Evolutionary conservation across 352 stramenopile species (phyloP), one percentile per base, ranked within the genome.

Genomic region (Globisporangium sylvaticum): DNA sequence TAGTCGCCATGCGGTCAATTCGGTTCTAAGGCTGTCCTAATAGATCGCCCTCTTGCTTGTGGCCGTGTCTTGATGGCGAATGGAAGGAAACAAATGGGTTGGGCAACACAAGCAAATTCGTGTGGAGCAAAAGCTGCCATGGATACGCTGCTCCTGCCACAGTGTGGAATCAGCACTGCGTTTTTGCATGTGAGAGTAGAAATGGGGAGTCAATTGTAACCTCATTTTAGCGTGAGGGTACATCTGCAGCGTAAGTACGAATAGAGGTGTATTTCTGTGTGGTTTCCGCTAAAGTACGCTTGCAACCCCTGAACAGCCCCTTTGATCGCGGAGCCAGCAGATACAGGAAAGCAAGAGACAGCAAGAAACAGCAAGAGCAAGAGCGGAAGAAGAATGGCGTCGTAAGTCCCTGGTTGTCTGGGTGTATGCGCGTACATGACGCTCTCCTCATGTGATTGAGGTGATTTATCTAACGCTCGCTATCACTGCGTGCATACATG

Each of bases 1-100:
- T 37, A 29, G 54, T 60, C 56, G 78, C 70, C 74, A 83, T 87
- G n/a, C n/a, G 42, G 61, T 62, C 48, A 25, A 22, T 39, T 34
- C 6, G 42, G 8, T 25, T n/a, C 42, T 48, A 15, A 46, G 22
- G 15, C 39, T 48, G 15, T 48, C 39, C 15, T 24, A 24, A 50
- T 8, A 50, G 42, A n/a, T n/a, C 14, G 39, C 39, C 39, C 39
- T 48, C 15, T n/a, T 48, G 14, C 39, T 50, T 22, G 42, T 50
- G 42, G 7, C 8, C 6, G 18, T 22, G 42, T 56, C 50, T 39
- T 44, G 29, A 20, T 27, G 29, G 54, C 27, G 29, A 60, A 60
- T 50, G 42, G 42, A 50, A 50, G 42, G 39, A 48, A n/a, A 10
- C 15, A 50, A 50, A 50, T 50, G 42, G 42, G 42, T 50, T 50